These are phyloP conservation scores for Dionaea muscipula DNA, from an alignment of 179 eudicot genomes.

Conservation along the genomic window DNA sequence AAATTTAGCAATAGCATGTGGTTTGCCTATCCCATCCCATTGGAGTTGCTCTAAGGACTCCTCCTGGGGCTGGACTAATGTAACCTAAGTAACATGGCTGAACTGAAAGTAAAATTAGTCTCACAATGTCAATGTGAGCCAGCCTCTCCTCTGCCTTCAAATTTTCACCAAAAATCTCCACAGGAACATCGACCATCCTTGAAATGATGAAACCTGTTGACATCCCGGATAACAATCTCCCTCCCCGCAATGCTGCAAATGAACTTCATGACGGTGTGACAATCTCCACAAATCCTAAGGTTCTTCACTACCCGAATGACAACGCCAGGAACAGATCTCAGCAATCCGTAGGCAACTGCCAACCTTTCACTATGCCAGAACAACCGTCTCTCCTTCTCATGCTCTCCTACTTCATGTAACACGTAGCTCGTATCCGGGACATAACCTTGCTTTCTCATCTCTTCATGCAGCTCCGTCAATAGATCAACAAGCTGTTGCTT, in stretches of 20 bases:
- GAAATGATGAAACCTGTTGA: constrained; percentile 74
- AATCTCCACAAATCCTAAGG: constrained; percentile 67
- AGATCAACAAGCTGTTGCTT: constrained; percentile 35
- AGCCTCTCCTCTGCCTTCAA: too few species aligned
- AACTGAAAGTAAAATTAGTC: too few species aligned
- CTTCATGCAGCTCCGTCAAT: constrained; percentile 49
- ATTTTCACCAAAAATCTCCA: constrained; percentile 62
- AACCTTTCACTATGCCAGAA: constrained; percentile 74
- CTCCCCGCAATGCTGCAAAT: constrained; percentile 37
- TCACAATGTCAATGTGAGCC: too few species aligned
- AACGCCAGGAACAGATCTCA: constrained; percentile 52
- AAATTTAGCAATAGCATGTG: too few species aligned
- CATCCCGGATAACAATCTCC: constrained; percentile 66
- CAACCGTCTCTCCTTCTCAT: constrained; percentile 68
- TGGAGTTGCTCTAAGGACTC: too few species aligned
- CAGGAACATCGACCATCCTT: constrained; percentile 69
- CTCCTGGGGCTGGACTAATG: too few species aligned
- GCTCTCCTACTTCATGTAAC: constrained; percentile 55
- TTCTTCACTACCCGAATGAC: constrained; percentile 60
- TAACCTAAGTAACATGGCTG: too few species aligned
- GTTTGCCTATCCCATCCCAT: too few species aligned
- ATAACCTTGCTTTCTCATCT: constrained; percentile 71
- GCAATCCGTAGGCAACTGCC: constrained; percentile 83
- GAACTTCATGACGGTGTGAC: constrained; percentile 58
- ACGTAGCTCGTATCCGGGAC: constrained; percentile 55